These are phyloP conservation scores for Tuctoria greenei DNA, from an alignment of 176 grass and related monocot genomes.

Conservation along the genomic window DNA sequence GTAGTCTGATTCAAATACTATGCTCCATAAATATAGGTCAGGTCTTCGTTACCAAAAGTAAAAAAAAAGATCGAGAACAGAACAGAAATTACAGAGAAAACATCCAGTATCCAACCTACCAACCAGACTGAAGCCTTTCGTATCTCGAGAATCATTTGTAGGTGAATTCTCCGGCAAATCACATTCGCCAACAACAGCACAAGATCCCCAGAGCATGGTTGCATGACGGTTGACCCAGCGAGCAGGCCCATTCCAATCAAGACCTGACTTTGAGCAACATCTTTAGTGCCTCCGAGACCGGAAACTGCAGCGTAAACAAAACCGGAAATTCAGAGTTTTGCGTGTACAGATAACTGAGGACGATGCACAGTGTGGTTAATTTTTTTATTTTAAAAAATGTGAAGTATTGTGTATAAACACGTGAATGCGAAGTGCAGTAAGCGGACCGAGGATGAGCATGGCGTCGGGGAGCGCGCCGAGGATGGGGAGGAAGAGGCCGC, in stretches of 20 bases:
- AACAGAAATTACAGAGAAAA: background rate
- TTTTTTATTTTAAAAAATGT: no score
- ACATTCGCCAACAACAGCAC: conserved; percentile 82
- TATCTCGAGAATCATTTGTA: conserved; percentile 63
- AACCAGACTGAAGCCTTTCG: conserved; percentile 64
- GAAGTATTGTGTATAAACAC: background rate
- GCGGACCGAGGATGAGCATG: conserved; percentile 82
- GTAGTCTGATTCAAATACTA: no score
- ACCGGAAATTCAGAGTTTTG: background rate
- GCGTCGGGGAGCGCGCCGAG: conserved; percentile 85
- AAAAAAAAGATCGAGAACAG: no score
- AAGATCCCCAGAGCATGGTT: conserved; percentile 84
- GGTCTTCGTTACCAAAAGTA: no score
- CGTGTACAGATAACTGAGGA: background rate
- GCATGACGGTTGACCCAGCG: conserved; percentile 81
- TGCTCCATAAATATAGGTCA: no score
- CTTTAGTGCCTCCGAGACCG: conserved; percentile 78
- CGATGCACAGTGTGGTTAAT: background rate
- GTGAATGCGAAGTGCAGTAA: no score
- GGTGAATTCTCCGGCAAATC: conserved; percentile 57
- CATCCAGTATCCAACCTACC: conserved; percentile 37
- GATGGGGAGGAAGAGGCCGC: conserved; percentile 85
- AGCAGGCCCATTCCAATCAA: conserved; percentile 96
- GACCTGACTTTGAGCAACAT: conserved; percentile 92
- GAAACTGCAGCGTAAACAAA: conserved; percentile 53